A percentile compares a stretch with the other conserved stretches of the same genome.
Evolutionary conservation across 1,284 basidiomycete species (phyloP).

Genomic region (Dichomitus squalens): DNA sequence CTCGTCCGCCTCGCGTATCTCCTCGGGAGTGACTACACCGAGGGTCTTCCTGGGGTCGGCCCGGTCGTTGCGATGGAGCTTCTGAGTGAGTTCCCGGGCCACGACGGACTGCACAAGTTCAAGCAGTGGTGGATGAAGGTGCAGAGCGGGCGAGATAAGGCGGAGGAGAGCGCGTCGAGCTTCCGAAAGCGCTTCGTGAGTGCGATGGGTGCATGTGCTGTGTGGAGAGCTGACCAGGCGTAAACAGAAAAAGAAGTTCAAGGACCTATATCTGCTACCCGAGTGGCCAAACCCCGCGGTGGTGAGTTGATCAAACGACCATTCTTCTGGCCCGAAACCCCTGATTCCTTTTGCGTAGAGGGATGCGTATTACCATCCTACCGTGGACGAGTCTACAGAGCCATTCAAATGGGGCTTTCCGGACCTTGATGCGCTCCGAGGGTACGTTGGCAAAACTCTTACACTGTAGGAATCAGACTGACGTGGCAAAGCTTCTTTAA

Average conservation of each 20-base stretch:
- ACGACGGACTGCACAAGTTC: slow-evolving; percentile 84
- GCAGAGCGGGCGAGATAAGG: slow-evolving; percentile 86
- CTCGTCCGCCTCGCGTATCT: slow-evolving; percentile 92
- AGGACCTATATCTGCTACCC: slow-evolving; percentile 78
- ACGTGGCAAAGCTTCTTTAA: slow-evolving; percentile 67
- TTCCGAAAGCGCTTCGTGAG: slow-evolving; percentile 88
- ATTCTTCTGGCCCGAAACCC: neutral
- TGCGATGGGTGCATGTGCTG: slow-evolving; percentile 17
- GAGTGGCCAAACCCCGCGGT: slow-evolving; percentile 94
- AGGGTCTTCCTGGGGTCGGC: slow-evolving; percentile 94
- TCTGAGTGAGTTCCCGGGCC: slow-evolving; percentile 86
- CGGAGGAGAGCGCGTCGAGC: slow-evolving; percentile 69
- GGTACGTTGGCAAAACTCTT: slow-evolving; percentile 49
- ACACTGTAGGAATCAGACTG: neutral
- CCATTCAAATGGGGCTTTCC: slow-evolving; percentile 97
- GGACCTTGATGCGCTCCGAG: slow-evolving; percentile 87
- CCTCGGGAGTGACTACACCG: slow-evolving; percentile 95
- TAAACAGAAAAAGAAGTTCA: slow-evolving; percentile 86
- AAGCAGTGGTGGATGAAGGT: slow-evolving; percentile 95
- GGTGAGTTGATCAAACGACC: slow-evolving; percentile 44
- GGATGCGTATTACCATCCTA: slow-evolving; percentile 92
- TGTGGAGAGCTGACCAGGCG: neutral
- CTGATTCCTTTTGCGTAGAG: slow-evolving; percentile 47
- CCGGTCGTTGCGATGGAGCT: slow-evolving; percentile 97
- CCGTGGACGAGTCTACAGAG: slow-evolving; percentile 90